phyloP scores from a whole-genome alignment of 139 green algal species.

The Coccomyxa sp. region DNA sequence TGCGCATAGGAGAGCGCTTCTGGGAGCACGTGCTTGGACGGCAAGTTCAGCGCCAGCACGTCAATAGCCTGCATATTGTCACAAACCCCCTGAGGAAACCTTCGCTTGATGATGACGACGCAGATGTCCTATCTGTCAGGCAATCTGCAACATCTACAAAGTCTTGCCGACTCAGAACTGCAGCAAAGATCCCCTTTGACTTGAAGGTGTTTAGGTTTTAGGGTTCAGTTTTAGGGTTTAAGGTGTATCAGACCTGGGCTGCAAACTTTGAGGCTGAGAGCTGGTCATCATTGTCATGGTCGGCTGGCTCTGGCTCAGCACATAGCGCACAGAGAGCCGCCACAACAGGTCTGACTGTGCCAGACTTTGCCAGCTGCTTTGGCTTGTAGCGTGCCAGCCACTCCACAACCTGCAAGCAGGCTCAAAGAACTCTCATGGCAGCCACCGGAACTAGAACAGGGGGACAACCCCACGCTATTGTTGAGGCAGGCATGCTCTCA shows the following conservation, averaged over 20 bases:
- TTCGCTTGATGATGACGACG: no score
- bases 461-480: background rate
- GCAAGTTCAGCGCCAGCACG: slow-evolving; percentile 49
- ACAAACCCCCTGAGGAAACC: no score
- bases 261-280: slow-evolving; percentile 29
- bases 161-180: no score
- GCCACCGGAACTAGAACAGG: no score
- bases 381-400: slow-evolving; percentile 56
- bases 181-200: no score
- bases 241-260: slow-evolving; percentile 10
- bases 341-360: slow-evolving; percentile 43
- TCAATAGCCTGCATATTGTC: slow-evolving; percentile 45
- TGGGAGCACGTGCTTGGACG: slow-evolving; percentile 41
- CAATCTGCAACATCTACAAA: no score
- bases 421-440: no score
- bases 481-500: background rate
- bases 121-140: no score
- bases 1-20: slow-evolving; percentile 31
- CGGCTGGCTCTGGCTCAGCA: slow-evolving; percentile 36
- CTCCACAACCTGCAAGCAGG: slow-evolving; percentile 14
- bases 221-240: no score
- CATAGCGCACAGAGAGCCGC: slow-evolving; percentile 49
- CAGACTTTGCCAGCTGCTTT: slow-evolving; percentile 60
- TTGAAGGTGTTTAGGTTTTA: no score
- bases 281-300: slow-evolving; percentile 35